Conservation (phyloP, 2,329 filamentous ascomycete genomes). For the Monilinia laxa region DNA sequence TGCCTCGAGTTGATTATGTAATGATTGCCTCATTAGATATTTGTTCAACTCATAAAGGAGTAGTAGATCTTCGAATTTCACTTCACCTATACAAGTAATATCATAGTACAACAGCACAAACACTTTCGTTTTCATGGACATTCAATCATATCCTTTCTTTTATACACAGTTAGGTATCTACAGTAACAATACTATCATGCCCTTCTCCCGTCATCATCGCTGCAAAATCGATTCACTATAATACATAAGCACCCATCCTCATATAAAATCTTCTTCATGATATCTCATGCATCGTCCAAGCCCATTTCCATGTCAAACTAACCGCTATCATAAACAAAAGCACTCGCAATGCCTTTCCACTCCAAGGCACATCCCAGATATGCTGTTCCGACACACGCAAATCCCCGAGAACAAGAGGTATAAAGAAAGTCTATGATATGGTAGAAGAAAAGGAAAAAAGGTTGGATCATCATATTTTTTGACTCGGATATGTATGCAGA, state of each 20-base stretch:
- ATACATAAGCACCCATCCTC: slow-evolving; percentile 23
- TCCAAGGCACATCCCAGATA: slow-evolving; percentile 19
- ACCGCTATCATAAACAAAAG: slow-evolving; percentile 17
- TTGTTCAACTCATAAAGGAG: too few species aligned
- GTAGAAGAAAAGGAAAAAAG: slow-evolving; percentile 8
- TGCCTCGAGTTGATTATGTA: neutral
- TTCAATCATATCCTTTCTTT: slow-evolving; percentile 23
- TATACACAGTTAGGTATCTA: slow-evolving; percentile 30
- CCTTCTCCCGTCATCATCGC: slow-evolving; percentile 11
- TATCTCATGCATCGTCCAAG: slow-evolving; percentile 13
- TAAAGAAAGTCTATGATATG: slow-evolving; percentile 26
- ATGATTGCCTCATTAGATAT: neutral
- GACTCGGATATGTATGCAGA: slow-evolving; percentile 1
- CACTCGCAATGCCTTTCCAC: slow-evolving; percentile 15
- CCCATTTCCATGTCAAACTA: neutral
- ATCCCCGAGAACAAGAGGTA: slow-evolving; percentile 15
- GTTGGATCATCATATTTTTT: slow-evolving; percentile 11
- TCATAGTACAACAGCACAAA: too few species aligned
- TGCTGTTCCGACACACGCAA: slow-evolving; percentile 16
- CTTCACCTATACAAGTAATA: neutral
- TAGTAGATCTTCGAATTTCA: neutral
- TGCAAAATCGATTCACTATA: slow-evolving; percentile 25
- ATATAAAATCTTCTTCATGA: slow-evolving; percentile 18
- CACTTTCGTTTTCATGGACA: neutral
- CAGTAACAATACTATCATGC: slow-evolving; percentile 21